Evolutionary conservation across 1,139 yeast genomes (phyloP).

Genomic region (Arxiozyma slooffiae): DNA sequence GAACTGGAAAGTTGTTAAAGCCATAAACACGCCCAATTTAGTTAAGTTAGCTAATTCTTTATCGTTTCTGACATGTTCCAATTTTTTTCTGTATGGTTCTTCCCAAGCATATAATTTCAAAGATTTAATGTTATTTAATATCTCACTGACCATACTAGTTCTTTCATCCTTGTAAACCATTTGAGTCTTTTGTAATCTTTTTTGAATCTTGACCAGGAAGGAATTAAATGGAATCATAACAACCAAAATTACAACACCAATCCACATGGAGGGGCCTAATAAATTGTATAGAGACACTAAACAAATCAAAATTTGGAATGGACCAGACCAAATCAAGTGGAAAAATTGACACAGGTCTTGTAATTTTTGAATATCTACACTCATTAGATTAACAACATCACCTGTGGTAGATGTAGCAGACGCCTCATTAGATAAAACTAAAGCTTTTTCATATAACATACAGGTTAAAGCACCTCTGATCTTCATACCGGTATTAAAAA

Average conservation of each 20-base stretch:
- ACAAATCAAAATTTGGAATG: constrained; percentile 81
- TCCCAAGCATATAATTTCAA: constrained; percentile 95
- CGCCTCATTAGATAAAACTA: constrained; percentile 76
- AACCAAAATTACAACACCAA: constrained; percentile 78
- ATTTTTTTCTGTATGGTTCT: constrained; percentile 62
- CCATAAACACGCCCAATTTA: constrained; percentile 67
- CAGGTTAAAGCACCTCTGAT: constrained; percentile 73
- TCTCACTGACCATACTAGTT: constrained; percentile 71
- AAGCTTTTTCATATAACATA: constrained; percentile 68
- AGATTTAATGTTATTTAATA: constrained; percentile 82
- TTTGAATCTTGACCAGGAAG: constrained; percentile 61
- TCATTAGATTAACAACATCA: constrained; percentile 93
- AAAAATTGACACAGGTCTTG: constrained; percentile 85
- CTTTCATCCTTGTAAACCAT: constrained; percentile 62
- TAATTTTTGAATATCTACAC: constrained; percentile 89
- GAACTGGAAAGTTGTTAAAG: constrained; percentile 70
- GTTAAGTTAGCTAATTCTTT: constrained; percentile 73
- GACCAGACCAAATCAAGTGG: constrained; percentile 92
- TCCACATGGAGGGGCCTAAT: constrained; percentile 92
- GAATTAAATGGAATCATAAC: constrained; percentile 83
- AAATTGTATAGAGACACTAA: constrained; percentile 63
- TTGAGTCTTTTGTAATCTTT: constrained; percentile 64
- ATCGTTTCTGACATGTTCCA: constrained; percentile 76
- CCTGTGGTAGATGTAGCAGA: constrained; percentile 79
- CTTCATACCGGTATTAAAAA: constrained; percentile 85